Base-by-base conservation (phyloP, 1,284 basidiomycete species). In the Malassezia pachydermatis region DNA sequence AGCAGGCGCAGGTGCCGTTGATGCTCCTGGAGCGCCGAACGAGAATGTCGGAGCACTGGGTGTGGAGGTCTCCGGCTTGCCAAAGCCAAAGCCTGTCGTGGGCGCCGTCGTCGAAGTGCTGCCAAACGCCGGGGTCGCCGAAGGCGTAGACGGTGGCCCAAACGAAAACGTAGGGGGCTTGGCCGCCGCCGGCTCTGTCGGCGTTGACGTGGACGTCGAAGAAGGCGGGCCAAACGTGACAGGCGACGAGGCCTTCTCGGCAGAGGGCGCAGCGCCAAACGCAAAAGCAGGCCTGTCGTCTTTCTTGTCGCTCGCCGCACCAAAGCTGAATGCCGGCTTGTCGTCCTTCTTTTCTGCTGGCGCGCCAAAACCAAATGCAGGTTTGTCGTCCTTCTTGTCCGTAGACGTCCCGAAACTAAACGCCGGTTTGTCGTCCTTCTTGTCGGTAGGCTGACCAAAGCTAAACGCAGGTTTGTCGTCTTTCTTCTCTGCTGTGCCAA, bases 351-450 rank as follows among this genome's bases (percentile, higher is more conserved):
- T 48, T 11, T 57, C 54, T 8, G 44, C 41, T 16, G 30, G 25
- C 9, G 11, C 24, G 10, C 59, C 59, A 30, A 61, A 58, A 33
- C 59, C 57, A 43, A 53, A 54, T 2, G 58, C 41, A 22, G 28
- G 41, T n/a, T 43, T 43, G 28, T 43, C 41, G 14, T 32, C 41
- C 5, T 32, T 32, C 28, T 43, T 43, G 9, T 27, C 39, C 2
- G 17, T 5, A 2, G 28, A 2, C 3, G 14, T n/a, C 22, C 41
- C 41, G 20, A 49, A 49, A 1, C 41, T 47, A 17, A 43, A 43
- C 19, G 41, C 41, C 8, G 41, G 41, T 19, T 43, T 33, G 7
- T 45, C 40, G n/a, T 36, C 46, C 23, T 50, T 44, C 33, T 52
- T 52, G 13, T 48, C 51, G 1, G 20, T 24, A 7, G 41, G 1